Evolutionary conservation across 805 yeast genomes (phyloP), one percentile per base, ranked within the genome.

Genomic region (Candida wancherniae): DNA sequence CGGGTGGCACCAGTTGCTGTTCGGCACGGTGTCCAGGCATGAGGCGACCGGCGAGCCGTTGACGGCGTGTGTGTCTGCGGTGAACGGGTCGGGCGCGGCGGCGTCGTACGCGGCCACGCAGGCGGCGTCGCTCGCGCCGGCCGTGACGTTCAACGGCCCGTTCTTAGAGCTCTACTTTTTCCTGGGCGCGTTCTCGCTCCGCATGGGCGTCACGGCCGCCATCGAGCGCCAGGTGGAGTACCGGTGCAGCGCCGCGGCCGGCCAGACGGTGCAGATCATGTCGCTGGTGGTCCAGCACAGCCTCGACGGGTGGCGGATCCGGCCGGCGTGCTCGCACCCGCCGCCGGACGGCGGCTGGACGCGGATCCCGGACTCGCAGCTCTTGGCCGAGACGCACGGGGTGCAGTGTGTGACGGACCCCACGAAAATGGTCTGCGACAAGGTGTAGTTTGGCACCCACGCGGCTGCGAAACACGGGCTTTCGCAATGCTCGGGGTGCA

Each of bases 1-100:
- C 17, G 5, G 11, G 7, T 40, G 45, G 45, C 22, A 38, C 19
- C 43, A 38, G 16, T 28, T 40, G n/a, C 7, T 22, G 15, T 24
- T 29, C 18, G 45, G 42, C 5, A 11, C 12, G 9, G 21, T 34
- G 11, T 25, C 18, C 16, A 15, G 23, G 12, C 11, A 15, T 3
- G 13, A 3, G 12, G 12, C 9, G 7, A 11, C 17, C 4, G 19
- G 23, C 13, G 23, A 21, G 11, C 43, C 42, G 3, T 14, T 38
- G 14, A 24, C 40, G 3, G 25, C 33, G 15, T 38, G 43, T 13
- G 21, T 35, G 5, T 28, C 32, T 6, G 19, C 30, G 2, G 25
- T 21, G 12, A 13, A 33, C 14, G 45, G 45, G 4, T 22, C 16
- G 9, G 31, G 34, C 3, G 43, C 29, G 7, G 26, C 29, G 3